Evolutionary conservation across 495 filamentous ascomycete species (phyloP).

Genomic region (Astrothelium macrocarpum): DNA sequence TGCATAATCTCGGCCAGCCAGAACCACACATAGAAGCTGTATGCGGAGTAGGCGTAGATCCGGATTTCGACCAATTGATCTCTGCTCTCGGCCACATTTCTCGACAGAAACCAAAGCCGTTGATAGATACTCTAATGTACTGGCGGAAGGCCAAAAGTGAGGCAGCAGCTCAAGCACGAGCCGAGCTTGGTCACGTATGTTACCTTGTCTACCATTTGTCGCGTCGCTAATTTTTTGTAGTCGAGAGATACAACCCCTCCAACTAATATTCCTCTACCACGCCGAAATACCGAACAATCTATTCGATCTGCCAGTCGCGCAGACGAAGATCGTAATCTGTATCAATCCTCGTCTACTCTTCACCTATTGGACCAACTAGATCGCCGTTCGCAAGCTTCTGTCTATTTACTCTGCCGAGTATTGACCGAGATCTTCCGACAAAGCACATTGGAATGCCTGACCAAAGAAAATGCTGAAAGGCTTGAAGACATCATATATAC

Average conservation of each 20-base stretch:
- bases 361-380: constrained; percentile 35
- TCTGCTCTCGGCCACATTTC: constrained; percentile 88
- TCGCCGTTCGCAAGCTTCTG: constrained; percentile 79
- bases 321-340: background rate
- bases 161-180: constrained; percentile 53
- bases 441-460: constrained; percentile 61
- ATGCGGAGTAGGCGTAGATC: constrained; percentile 81
- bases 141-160: constrained; percentile 95
- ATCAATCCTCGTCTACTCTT: background rate
- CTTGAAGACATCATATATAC: constrained; percentile 91
- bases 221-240: constrained; percentile 6
- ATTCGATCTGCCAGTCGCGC: background rate
- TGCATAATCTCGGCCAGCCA: constrained; percentile 59
- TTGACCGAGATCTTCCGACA: constrained; percentile 89
- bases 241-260: background rate
- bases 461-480: constrained; percentile 58
- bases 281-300: constrained; percentile 5
- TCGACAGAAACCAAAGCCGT: constrained; percentile 82
- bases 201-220: constrained; percentile 8
- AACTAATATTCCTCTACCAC: background rate
- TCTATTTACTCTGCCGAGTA: constrained; percentile 89
- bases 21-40: constrained; percentile 77
- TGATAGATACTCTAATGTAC: constrained; percentile 94
- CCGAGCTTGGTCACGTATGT: constrained; percentile 54
- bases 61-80: constrained; percentile 91